Percentiles rank a stretch among this genome's conserved stretches.
Conservation (phyloP, 2,329 filamentous ascomycete genomes). For the Claviceps sp. region DNA sequence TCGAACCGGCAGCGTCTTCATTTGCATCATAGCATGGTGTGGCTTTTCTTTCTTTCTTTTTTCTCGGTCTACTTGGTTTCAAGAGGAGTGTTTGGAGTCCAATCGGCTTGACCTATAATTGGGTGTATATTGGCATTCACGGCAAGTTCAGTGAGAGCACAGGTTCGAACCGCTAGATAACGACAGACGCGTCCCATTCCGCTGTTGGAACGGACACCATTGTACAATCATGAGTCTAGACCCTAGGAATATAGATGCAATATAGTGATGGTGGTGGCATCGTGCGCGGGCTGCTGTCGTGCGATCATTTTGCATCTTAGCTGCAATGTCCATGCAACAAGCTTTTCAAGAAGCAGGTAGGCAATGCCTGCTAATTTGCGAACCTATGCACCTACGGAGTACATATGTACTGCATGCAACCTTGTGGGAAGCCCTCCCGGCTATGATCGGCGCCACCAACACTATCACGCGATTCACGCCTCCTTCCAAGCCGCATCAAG, state of each 20-base stretch:
- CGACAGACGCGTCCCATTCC: not conserved
- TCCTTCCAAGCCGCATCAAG: not conserved
- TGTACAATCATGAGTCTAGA: not conserved
- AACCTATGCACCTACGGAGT: too few species aligned
- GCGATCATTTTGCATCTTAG: too few species aligned
- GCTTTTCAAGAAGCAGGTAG: not conserved
- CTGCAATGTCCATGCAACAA: not conserved
- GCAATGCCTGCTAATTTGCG: too few species aligned
- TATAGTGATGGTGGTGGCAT: not conserved
- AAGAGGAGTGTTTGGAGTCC: not conserved
- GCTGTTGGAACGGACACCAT: not conserved
- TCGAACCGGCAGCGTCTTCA: not conserved
- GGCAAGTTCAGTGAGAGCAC: not conserved
- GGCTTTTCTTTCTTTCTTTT: not conserved
- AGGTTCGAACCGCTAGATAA: not conserved
- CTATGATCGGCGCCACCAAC: not conserved
- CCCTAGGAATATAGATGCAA: not conserved
- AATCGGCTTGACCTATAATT: not conserved
- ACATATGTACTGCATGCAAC: not conserved
- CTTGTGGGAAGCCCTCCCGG: not conserved
- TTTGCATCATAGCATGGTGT: slow-evolving; percentile 6
- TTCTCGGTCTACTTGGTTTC: not conserved
- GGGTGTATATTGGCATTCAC: not conserved
- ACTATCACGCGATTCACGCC: too few species aligned
- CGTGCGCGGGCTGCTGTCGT: too few species aligned